Conservation (phyloP, 2,329 filamentous ascomycete genomes). For the Tympanopsis confertula region DNA sequence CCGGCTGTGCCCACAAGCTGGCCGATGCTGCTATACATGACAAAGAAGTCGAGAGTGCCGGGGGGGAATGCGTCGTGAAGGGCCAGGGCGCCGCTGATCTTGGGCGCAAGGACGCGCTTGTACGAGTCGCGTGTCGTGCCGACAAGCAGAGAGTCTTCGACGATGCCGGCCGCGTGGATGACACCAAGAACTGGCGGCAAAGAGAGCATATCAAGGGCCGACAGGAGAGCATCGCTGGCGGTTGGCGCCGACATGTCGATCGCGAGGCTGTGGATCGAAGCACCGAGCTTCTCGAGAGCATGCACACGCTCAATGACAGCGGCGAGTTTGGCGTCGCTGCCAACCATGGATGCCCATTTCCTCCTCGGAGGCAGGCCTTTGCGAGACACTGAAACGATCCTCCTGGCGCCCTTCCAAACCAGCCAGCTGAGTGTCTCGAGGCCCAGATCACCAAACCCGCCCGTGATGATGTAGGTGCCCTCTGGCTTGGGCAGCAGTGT, state of each 20-base stretch:
- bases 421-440: slow-evolving; percentile 22
- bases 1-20: slow-evolving; percentile 16
- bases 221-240: slow-evolving; percentile 9
- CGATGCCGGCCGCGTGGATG: slow-evolving; percentile 25
- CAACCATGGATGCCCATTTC: slow-evolving; percentile 10
- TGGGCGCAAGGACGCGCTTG: slow-evolving; percentile 18
- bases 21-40: slow-evolving; percentile 16
- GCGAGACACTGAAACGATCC: slow-evolving; percentile 26
- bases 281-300: slow-evolving; percentile 17
- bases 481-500: slow-evolving; percentile 12
- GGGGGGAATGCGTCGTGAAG: slow-evolving; percentile 16
- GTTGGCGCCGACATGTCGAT: slow-evolving; percentile 18
- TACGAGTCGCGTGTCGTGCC: slow-evolving; percentile 15
- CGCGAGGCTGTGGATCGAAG: slow-evolving; percentile 16
- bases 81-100: slow-evolving; percentile 18
- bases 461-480: slow-evolving; percentile 30
- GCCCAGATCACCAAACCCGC: slow-evolving; percentile 25
- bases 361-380: slow-evolving; percentile 19
- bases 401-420: slow-evolving; percentile 23
- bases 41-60: slow-evolving; percentile 14
- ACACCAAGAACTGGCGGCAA: slow-evolving; percentile 26
- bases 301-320: slow-evolving; percentile 12
- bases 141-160: slow-evolving; percentile 21
- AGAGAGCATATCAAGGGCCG: slow-evolving; percentile 15
- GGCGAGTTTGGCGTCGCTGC: slow-evolving; percentile 5